A percentile compares a stretch with the other conserved stretches of the same genome.
Conservation (phyloP, 2,329 filamentous ascomycete genomes). For the Hypocreales sp. region DNA sequence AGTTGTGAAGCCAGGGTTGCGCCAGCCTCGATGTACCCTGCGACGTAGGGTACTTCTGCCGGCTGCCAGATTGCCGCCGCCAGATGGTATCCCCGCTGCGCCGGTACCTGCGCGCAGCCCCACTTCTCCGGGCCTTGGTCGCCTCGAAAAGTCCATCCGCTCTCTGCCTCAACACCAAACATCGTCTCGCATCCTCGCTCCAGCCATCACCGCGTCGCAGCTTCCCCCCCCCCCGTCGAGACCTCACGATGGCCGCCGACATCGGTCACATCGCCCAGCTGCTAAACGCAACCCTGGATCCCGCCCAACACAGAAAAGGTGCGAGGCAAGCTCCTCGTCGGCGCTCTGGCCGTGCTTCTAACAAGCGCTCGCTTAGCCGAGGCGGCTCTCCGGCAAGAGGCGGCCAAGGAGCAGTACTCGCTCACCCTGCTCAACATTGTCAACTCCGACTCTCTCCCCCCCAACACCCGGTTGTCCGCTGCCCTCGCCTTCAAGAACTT, state of each 20-base stretch:
- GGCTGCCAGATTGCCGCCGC: too few relatives aligned
- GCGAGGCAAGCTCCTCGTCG: too few relatives aligned
- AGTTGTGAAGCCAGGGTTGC: too few relatives aligned
- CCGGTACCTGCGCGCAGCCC: too few relatives aligned
- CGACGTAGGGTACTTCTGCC: too few relatives aligned
- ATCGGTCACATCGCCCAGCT: slow-evolving; percentile 58
- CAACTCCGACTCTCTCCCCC: slow-evolving; percentile 53
- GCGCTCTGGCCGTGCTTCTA: too few relatives aligned
- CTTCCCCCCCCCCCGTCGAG: slow-evolving; percentile 6
- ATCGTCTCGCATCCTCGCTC: too few relatives aligned
- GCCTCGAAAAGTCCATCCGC: too few relatives aligned
- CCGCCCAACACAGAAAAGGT: slow-evolving; percentile 81
- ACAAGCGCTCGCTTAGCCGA: slow-evolving; percentile 47
- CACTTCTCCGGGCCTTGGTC: too few relatives aligned
- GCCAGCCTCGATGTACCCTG: too few relatives aligned
- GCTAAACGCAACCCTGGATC: slow-evolving; percentile 82
- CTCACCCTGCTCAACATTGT: slow-evolving; percentile 82
- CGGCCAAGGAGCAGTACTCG: slow-evolving; percentile 76
- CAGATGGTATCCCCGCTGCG: too few relatives aligned
- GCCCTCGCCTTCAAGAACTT: slow-evolving; percentile 98
- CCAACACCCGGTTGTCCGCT: slow-evolving; percentile 70
- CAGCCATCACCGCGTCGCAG: slow-evolving; percentile 7
- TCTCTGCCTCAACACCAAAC: too few relatives aligned
- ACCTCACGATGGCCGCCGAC: slow-evolving; percentile 37
- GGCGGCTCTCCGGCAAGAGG: slow-evolving; percentile 59